Conservation (phyloP, 1,284 basidiomycete species). For the Ceratobasidium sp. region DNA sequence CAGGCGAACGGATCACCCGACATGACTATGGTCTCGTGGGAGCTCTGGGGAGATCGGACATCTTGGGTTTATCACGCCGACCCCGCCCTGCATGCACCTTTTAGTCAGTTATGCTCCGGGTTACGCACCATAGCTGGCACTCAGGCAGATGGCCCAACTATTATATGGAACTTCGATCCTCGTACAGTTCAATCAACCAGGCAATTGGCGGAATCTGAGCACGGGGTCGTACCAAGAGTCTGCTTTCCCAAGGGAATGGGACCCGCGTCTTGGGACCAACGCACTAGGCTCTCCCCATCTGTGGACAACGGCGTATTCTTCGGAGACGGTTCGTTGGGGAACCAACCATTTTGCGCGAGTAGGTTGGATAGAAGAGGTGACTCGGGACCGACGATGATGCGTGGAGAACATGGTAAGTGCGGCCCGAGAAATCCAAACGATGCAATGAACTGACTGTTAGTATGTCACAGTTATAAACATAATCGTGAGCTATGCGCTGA, state of each 20-base stretch:
- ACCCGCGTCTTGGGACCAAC: background rate
- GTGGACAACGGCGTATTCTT: background rate
- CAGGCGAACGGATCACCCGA: background rate
- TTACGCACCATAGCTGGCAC: background rate
- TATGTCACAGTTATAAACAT: background rate
- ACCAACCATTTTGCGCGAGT: conserved; percentile 8
- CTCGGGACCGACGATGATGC: background rate
- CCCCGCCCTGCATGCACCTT: too few species aligned
- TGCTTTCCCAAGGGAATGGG: conserved; percentile 1
- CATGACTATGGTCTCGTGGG: conserved; percentile 3
- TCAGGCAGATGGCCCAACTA: background rate
- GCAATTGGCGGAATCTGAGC: background rate
- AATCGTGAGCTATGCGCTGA: background rate
- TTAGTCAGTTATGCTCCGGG: background rate
- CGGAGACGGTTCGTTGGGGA: background rate
- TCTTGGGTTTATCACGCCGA: background rate
- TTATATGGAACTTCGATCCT: conserved; percentile 1
- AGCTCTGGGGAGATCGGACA: background rate
- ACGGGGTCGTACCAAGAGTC: background rate
- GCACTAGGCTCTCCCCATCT: too few species aligned
- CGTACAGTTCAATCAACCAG: background rate
- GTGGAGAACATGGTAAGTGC: conserved; percentile 4
- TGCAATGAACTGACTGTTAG: background rate
- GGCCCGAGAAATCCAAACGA: too few species aligned
- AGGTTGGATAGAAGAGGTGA: background rate